Conservation (phyloP, 257 asterid species). For the Solanum medicagineum region DNA sequence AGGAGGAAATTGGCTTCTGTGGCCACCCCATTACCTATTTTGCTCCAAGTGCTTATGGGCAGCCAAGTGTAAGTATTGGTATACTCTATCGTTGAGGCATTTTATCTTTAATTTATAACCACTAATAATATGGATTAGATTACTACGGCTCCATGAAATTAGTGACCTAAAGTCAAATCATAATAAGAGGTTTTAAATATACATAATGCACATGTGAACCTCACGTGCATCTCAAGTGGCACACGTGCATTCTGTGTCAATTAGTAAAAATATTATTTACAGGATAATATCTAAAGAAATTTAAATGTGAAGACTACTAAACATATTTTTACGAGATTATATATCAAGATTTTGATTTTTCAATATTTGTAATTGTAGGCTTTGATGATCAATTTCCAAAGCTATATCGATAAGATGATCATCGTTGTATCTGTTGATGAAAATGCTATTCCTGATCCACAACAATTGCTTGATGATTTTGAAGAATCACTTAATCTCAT, state of each 20-base stretch:
- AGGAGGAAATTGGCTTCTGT: conserved; percentile 6
- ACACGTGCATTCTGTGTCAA: not conserved
- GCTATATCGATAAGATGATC: conserved; percentile 20
- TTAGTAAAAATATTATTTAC: no score
- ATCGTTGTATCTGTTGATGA: conserved; percentile 32
- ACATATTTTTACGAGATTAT: no score
- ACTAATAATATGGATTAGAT: not conserved
- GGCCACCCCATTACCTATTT: not conserved
- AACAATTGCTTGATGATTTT: conserved; percentile 19
- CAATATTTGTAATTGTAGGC: conserved; percentile 1
- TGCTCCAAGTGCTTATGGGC: conserved; percentile 4
- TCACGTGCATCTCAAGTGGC: not conserved
- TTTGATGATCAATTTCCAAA: conserved; percentile 23
- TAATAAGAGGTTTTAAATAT: no score
- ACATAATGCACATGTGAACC: no score
- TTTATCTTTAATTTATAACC: not conserved
- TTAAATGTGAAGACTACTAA: no score
- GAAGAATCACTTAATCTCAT: conserved; percentile 21
- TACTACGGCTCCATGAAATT: not conserved
- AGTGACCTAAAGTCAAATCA: not conserved
- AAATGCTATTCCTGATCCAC: conserved; percentile 24
- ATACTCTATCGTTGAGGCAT: not conserved
- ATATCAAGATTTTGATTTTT: not conserved
- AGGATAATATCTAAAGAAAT: no score
- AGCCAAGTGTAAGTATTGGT: conserved; percentile 1